Evolutionary conservation across 306 rosid species (phyloP), one percentile per base, ranked within the genome.

Genomic region (Prunus campanulata): DNA sequence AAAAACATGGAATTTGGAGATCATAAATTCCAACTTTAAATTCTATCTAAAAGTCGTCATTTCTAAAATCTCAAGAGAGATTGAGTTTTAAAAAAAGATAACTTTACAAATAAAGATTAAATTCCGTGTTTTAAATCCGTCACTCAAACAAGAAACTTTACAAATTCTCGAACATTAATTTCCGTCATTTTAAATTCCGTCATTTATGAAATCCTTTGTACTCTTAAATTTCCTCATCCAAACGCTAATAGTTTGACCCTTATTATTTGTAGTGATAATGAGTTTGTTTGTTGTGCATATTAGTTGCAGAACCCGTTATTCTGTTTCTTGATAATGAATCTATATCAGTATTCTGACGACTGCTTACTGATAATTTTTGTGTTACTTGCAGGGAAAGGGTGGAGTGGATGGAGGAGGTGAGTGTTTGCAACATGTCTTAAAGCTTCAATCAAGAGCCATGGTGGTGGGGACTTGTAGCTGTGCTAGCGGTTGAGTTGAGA

Each of bases 401-500:
- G 12, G 7, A 35, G 15, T n/a, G 35, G 42, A 54, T 68, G 71
- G 16, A 25, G 8, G 8, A 32, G 35, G 35, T 12, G 81, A 81
- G 39, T 13, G 24, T 54, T 29, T 47, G 56, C 64, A 19, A 65
- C 48, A 69, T 48, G 80, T 46, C 19, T 75, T 61, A 11, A 63
- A 63, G 67, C 25, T 62, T 42, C 77, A 70, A 51, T 64, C 54
- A 55, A 55, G 49, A 76, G 77, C 70, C 30, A 55, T 48, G 16
- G 18, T 3, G 9, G 59, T 9, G 3, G 16, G 16, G 30, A 35
- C 18, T 24, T 59, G 65, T 12, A 24, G 65, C 8, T 59, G 1
- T 11, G 2, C 24, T n/a, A 8, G 64, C 2, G 29, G 30, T 59
- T 59, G 18, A 59, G 8, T 32, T 32, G 35, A 32, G 1, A 24